These are phyloP conservation scores for Magnolia officinalis DNA, from an alignment of 164 flowering plant species.

Conservation along the genomic window DNA sequence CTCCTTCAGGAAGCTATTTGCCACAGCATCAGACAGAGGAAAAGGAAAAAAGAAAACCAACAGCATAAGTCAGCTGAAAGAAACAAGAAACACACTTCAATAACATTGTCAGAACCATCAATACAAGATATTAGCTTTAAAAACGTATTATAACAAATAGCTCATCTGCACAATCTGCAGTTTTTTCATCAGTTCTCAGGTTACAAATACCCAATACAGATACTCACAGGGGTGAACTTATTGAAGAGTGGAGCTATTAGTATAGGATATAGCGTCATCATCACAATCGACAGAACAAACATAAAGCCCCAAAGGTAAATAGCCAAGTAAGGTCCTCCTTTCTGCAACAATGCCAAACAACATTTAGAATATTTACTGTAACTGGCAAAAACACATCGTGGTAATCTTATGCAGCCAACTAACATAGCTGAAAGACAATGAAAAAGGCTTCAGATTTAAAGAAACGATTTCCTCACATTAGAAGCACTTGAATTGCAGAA, in stretches of 20 bases:
- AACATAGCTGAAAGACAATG: neutral
- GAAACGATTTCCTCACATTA: neutral
- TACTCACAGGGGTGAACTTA: conserved; percentile 94
- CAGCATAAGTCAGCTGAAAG: neutral
- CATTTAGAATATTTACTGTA: neutral
- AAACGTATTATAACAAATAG: too few species aligned
- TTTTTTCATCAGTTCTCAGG: neutral
- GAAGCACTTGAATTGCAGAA: neutral
- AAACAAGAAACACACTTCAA: neutral
- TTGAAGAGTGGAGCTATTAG: conserved; percentile 97
- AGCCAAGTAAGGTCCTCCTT: conserved; percentile 97
- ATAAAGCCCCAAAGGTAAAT: conserved; percentile 95
- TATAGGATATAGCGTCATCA: conserved; percentile 93
- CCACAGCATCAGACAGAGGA: conserved; percentile 4
- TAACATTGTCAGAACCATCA: neutral
- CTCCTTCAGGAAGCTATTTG: conserved; percentile 85
- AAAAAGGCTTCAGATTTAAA: neutral
- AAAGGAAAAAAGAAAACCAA: neutral
- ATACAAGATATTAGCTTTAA: neutral
- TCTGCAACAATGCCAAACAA: conserved; percentile 45
- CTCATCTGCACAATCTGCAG: neutral
- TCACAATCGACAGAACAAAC: conserved; percentile 80
- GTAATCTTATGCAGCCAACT: neutral
- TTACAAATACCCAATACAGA: neutral
- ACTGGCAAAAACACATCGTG: neutral